Percentiles rank a stretch among this genome's conserved stretches.
Evolutionary conservation across 2,329 filamentous ascomycete genomes (phyloP).

Genomic region (Fusarium sp.): DNA sequence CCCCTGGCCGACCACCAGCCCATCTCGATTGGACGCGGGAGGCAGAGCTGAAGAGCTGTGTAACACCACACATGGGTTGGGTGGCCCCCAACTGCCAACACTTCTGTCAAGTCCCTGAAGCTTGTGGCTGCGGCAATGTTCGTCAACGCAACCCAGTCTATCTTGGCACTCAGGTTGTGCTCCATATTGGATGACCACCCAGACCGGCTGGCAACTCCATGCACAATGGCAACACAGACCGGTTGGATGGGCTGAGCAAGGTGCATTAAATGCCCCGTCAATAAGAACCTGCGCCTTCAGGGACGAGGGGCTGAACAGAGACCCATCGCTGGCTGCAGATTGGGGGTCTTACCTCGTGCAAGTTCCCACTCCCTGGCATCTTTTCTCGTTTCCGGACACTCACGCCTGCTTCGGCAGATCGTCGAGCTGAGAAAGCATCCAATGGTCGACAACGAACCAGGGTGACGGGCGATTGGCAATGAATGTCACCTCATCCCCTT

Average conservation of each 20-base stretch:
- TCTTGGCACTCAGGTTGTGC: not conserved
- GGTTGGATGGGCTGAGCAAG: not conserved
- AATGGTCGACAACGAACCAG: not conserved
- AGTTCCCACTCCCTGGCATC: not conserved
- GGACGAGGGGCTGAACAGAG: not conserved
- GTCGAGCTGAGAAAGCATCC: not conserved
- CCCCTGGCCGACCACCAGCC: not conserved
- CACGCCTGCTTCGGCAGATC: not conserved
- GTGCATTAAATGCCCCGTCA: not conserved
- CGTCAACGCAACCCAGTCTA: not conserved
- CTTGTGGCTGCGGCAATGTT: constrained; percentile 1
- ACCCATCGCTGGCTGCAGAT: not conserved
- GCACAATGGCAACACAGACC: not conserved
- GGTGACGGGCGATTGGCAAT: not conserved
- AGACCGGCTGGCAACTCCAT: not conserved
- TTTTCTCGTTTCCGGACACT: not conserved
- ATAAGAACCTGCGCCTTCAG: not conserved
- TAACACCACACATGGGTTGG: not conserved
- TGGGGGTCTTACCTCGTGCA: not conserved
- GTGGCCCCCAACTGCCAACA: not conserved
- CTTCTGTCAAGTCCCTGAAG: not conserved
- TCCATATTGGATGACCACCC: not conserved
- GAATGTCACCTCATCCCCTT: not conserved
- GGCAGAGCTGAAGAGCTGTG: constrained; percentile 2
- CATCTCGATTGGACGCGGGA: not conserved